Base-by-base conservation (phyloP, 1,139 yeast species). In the Pichia sp. region DNA sequence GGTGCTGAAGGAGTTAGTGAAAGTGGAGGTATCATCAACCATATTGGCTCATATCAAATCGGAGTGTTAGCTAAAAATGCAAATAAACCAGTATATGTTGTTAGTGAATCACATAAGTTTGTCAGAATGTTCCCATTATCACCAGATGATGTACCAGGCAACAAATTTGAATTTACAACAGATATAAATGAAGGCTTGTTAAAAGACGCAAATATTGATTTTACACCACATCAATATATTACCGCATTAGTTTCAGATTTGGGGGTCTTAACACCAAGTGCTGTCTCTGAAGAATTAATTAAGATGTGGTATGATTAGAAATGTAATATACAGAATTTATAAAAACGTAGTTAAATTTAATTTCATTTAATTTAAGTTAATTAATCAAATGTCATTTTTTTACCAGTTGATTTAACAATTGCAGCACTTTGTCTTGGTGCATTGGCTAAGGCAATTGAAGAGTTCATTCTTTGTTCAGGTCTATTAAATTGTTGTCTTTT, bases 1-100 rank as follows among this genome's bases (percentile, higher is more conserved):
- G 99, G 99, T 49, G 98, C 98, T 1, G 98, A 92, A 68, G 99
- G 99, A 55, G 98, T 92, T 6, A 96, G 96, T 3, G 99, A 92
- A 71, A 85, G 95, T 65, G 99, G 99, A 49, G 99, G 99, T 36
- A 89, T 94, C 46, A 90, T 92, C 58, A 92, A 92, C 66, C 94
- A 90, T 62, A 85, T 94, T 55, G 99, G 99, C 4, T 82, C 96
- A 1, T 92, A 88, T 66, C 97, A 94, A 61, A 84, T 92, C 46
- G 97, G 97, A 25, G 94, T 95, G 47, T 70, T 94, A 55, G 97
- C 98, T 6, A 84, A 86, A 58, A 81, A 85, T 51, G 86, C 95
- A 52, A 85, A 88, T 64, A 90, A 88, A 63, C 98, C 98, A 13
- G 79, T 94, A 49, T 94, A 92, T 60, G 97, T 89, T 43, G 95